A percentile compares a stretch with the other conserved stretches of the same genome.
Evolutionary conservation across 495 filamentous ascomycete genomes (phyloP).

Genomic region (Penicillium bovifimosum): DNA sequence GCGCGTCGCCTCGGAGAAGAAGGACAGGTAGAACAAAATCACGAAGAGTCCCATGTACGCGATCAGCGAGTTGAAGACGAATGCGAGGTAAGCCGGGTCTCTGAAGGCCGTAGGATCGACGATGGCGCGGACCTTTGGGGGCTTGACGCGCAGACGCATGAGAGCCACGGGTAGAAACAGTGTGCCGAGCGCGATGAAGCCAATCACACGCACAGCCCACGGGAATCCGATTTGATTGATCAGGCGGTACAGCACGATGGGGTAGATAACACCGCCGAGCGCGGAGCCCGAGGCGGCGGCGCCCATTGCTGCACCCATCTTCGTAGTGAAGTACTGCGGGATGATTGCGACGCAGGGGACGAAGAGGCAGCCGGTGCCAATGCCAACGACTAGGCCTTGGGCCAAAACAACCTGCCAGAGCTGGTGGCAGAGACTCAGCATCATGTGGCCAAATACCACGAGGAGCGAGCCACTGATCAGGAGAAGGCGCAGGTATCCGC

Average conservation of each 20-base stretch:
- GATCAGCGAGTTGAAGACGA: slow-evolving; percentile 21
- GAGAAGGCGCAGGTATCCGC: slow-evolving; percentile 32
- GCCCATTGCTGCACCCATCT: slow-evolving; percentile 28
- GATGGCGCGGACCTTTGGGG: slow-evolving; percentile 10
- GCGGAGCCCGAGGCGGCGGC: slow-evolving; percentile 31
- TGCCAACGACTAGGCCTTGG: neutral
- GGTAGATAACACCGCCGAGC: slow-evolving; percentile 45
- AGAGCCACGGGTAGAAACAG: slow-evolving; percentile 32
- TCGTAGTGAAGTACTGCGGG: slow-evolving; percentile 27
- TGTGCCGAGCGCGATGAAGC: slow-evolving; percentile 43
- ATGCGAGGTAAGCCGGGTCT: slow-evolving; percentile 27
- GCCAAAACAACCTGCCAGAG: slow-evolving; percentile 30
- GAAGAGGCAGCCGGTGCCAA: slow-evolving; percentile 32
- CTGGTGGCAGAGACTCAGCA: slow-evolving; percentile 32
- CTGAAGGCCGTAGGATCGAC: slow-evolving; percentile 30
- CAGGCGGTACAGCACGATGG: slow-evolving; percentile 41
- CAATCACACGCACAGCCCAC: slow-evolving; percentile 44
- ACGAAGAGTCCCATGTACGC: slow-evolving; percentile 28
- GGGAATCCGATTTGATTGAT: slow-evolving; percentile 37
- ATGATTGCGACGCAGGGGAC: slow-evolving; percentile 30
- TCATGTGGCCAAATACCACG: slow-evolving; percentile 29
- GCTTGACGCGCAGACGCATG: slow-evolving; percentile 35
- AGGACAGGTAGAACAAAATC: slow-evolving; percentile 32
- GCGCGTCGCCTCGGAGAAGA: slow-evolving; percentile 7
- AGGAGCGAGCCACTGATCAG: slow-evolving; percentile 1